Evolutionary conservation across 2,329 filamentous ascomycete species (phyloP), one percentile per base, ranked within the genome.

Genomic region (Camptophora hylomeconis): DNA sequence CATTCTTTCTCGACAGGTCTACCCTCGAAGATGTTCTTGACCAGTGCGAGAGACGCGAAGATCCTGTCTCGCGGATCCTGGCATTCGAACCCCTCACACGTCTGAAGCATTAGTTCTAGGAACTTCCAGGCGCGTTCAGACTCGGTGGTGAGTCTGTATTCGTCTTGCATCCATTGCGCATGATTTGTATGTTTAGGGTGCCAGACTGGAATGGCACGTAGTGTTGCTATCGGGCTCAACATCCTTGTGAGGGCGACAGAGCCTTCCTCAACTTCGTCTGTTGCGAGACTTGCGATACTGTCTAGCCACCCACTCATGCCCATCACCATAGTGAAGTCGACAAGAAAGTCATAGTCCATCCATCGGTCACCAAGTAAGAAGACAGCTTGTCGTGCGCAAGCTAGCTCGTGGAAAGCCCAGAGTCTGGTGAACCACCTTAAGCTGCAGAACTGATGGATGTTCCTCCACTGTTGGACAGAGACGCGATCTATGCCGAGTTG

Each of bases 311-410:
- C 29, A 15, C 29, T 31, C 22, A 26, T 14, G 11, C 15, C 13
- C 7, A 31, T 12, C 10, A 31, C 26, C 29, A 31, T 31, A 7
- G 23, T 24, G n/a, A 31, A 15, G 17, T 31, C 29, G 23, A 31
- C 17, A n/a, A 31, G 18, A 12, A 31, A 31, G 13, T 26, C 26
- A 15, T 31, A 31, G 12, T 31, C 29, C 29, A 31, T 31, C 23
- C 29, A 31, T 13, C 17, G 23, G 23, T 31, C 29, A 5, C 29
- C 29, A 23, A 23, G 26, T 24, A 31, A 17, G 17, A 31, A 31
- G 3, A 31, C 17, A 5, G 29, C 29, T 15, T 31, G 22, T 15
- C 26, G 26, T 10, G 29, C 29, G 5, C 20, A n/a, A 5, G 29
- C 22, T 14, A 31, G 17, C 17, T 31, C 29, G 23, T 26, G 26